Base-by-base conservation (phyloP, 495 filamentous ascomycete genomes). In the Aspergillus campestris region DNA sequence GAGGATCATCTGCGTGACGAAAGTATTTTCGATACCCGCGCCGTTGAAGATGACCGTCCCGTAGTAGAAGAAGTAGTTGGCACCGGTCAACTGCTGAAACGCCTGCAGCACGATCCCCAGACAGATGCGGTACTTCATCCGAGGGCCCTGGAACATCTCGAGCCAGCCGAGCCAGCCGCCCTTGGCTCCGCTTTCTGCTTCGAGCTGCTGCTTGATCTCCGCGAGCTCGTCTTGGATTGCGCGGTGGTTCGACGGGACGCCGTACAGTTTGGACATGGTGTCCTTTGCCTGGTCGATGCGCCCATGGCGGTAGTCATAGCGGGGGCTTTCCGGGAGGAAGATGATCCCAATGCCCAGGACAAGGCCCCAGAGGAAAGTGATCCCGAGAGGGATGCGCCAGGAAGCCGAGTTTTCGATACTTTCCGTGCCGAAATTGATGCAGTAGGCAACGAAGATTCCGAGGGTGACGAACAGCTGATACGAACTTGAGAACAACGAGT, bases 381-480 rank as follows among this genome's bases (percentile, higher is more conserved):
- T 63, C 8, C 83, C 87, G 67, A 83, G 84, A n/a, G 85, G 77
- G 40, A 92, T 84, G 31, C 83, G 70, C 83, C 87, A 91, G 28
- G 81, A 79, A 6, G 66, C 70, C 24, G 74, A 65, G 29, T 55
- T 47, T 0, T 39, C 15, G 9, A 51, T 47, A 8, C 52, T 52
- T 40, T 79, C 69, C 7, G 86, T 88, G 33, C 84, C 86, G 51
- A 71, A 89, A 55, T 90, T 87, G 66, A 89, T 77, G 62, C 83
- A 82, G 55, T 86, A 77, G 36, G 85, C 82, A 3, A 79, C 69
- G 61, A 87, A 86, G 57, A 90, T 91, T 31, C 87, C 87, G 38
- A 87, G 65, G 0, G 87, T 90, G 62, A 92, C 84, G 67, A 90
- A 87, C 2, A 91, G 72, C 64, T 91, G 86, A 64, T 92, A 91